These are phyloP conservation scores for Xylaria sp. DNA, from an alignment of 2,329 filamentous ascomycete species.

Conservation along the genomic window DNA sequence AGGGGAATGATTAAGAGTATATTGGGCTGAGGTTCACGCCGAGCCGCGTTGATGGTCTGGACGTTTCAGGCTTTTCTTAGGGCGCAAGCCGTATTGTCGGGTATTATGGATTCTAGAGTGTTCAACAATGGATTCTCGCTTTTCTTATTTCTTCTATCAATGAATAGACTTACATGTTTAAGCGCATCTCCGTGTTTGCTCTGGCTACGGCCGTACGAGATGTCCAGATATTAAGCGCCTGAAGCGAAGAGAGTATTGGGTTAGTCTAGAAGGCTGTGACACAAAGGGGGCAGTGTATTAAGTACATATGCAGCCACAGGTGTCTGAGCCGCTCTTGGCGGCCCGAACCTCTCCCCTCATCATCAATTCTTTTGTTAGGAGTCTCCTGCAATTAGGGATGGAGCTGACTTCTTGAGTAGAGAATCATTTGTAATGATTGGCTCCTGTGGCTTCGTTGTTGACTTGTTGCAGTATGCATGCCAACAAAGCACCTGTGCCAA, in stretches of 20 bases:
- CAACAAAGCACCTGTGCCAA: background rate
- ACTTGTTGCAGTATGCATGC: background rate
- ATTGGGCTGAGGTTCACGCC: background rate
- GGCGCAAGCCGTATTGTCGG: background rate
- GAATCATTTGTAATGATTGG: background rate
- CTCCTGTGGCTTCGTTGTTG: background rate
- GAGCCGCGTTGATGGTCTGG: background rate
- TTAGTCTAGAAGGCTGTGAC: background rate
- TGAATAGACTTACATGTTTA: background rate
- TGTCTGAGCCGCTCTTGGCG: conserved; percentile 31
- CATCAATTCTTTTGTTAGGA: background rate
- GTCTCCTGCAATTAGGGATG: background rate
- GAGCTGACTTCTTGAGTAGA: background rate
- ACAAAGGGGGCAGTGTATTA: conserved; percentile 1
- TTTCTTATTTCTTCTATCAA: background rate
- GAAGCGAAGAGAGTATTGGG: background rate
- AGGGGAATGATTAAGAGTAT: background rate
- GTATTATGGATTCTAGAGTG: background rate
- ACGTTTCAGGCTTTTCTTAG: too few species aligned
- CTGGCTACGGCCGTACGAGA: background rate
- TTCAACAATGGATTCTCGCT: background rate
- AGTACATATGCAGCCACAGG: background rate
- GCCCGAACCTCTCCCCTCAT: background rate
- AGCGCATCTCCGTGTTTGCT: background rate
- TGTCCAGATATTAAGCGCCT: background rate